Evolutionary conservation across 1,284 basidiomycete species (phyloP).

Genomic region (Malassezia equina): DNA sequence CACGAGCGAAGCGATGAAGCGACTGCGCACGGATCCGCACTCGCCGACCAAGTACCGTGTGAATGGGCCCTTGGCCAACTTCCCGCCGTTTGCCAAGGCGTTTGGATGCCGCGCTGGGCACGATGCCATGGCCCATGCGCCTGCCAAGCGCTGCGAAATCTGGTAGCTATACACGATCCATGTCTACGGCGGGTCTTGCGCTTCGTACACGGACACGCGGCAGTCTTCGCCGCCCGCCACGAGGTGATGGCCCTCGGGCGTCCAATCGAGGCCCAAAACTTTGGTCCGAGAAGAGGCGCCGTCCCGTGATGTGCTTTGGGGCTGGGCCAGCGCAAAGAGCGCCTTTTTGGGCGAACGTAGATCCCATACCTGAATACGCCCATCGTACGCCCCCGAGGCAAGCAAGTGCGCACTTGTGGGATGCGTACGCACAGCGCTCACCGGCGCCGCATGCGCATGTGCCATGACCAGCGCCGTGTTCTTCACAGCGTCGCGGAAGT

Average conservation of each 20-base stretch:
- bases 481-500: constrained; percentile 24
- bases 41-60: constrained; percentile 41
- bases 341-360: constrained; percentile 30
- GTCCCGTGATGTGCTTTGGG: neutral
- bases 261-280: constrained; percentile 37
- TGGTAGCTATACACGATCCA: constrained; percentile 25
- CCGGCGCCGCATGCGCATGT: constrained; percentile 30
- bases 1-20: constrained; percentile 29
- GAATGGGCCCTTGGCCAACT: constrained; percentile 35
- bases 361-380: constrained; percentile 38
- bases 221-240: constrained; percentile 42
- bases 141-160: constrained; percentile 35
- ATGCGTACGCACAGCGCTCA: constrained; percentile 24
- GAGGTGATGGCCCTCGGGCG: constrained; percentile 28
- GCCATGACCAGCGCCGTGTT: constrained; percentile 17
- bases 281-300: constrained; percentile 17
- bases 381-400: constrained; percentile 27
- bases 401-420: constrained; percentile 29
- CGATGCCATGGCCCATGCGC: constrained; percentile 30
- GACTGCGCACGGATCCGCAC: constrained; percentile 42
- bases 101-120: constrained; percentile 37
- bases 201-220: constrained; percentile 15
- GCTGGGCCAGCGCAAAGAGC: constrained; percentile 30
- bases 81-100: constrained; percentile 33
- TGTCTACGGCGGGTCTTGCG: too few species aligned